Conservation (phyloP, 495 filamentous ascomycete genomes). For the Thermothielavioides terrestris region DNA sequence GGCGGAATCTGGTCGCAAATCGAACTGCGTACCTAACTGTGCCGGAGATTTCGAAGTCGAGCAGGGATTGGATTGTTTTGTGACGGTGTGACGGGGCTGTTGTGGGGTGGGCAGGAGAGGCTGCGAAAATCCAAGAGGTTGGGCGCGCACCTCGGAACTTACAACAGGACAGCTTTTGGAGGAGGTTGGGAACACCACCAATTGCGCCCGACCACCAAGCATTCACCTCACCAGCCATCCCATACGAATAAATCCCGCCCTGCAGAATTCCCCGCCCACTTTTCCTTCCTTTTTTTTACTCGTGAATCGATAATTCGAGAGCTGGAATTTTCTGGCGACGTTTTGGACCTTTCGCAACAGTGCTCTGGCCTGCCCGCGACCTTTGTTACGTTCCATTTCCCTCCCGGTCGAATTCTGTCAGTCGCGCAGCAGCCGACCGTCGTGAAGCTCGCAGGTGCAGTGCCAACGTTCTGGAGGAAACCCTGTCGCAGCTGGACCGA, state of each 20-base stretch:
- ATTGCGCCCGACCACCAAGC: conserved; percentile 19
- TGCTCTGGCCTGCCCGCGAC: background rate
- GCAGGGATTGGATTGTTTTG: background rate
- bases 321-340: conserved; percentile 5
- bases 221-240: conserved; percentile 7
- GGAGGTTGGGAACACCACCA: conserved; percentile 25
- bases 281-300: conserved; percentile 5
- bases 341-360: background rate
- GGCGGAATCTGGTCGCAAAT: background rate
- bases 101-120: background rate
- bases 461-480: too few species aligned
- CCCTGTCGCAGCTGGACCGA: too few species aligned
- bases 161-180: conserved; percentile 10
- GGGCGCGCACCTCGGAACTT: conserved; percentile 15
- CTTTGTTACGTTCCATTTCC: background rate
- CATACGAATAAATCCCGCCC: conserved; percentile 18
- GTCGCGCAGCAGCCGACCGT: too few species aligned
- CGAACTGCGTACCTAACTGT: too few species aligned
- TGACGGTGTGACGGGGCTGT: background rate
- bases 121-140: conserved; percentile 23
- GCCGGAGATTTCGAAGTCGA: background rate
- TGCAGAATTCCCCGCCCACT: conserved; percentile 1
- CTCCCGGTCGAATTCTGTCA: too few species aligned
- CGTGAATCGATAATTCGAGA: background rate
- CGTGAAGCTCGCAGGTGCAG: too few species aligned